phyloP scores from a whole-genome alignment of 2,329 filamentous ascomycete species.

The Myriosclerotinia scirpicola region DNA sequence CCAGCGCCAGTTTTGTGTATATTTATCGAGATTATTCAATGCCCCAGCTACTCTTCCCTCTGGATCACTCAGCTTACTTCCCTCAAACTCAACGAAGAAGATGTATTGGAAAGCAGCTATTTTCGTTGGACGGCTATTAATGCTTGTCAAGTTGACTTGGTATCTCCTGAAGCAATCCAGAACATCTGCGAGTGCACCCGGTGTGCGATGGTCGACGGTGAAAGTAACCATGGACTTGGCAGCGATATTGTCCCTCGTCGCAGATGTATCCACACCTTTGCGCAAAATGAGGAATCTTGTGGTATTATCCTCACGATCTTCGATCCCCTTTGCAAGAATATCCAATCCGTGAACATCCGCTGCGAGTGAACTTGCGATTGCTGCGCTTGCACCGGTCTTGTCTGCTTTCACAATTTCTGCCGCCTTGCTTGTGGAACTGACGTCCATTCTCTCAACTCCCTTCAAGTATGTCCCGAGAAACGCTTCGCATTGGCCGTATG shows the following conservation, averaged over 20 bases:
- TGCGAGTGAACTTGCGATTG: slow-evolving; percentile 75
- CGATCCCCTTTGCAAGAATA: slow-evolving; percentile 67
- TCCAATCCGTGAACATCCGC: slow-evolving; percentile 66
- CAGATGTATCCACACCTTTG: slow-evolving; percentile 34
- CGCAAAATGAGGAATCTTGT: slow-evolving; percentile 73
- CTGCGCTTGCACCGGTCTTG: slow-evolving; percentile 62
- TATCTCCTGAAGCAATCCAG: slow-evolving; percentile 74
- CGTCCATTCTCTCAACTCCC: slow-evolving; percentile 76
- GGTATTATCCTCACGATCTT: slow-evolving; percentile 74
- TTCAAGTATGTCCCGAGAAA: slow-evolving; percentile 73
- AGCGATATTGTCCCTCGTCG: slow-evolving; percentile 22
- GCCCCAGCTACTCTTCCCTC: slow-evolving; percentile 60
- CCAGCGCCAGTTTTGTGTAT: slow-evolving; percentile 66
- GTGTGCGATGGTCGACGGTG: slow-evolving; percentile 71
- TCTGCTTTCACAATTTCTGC: slow-evolving; percentile 72
- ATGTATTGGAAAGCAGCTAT: slow-evolving; percentile 82
- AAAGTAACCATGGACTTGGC: slow-evolving; percentile 80
- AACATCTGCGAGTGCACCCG: slow-evolving; percentile 80
- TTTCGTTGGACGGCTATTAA: slow-evolving; percentile 81
- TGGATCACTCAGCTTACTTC: slow-evolving; percentile 54
- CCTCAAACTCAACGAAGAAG: slow-evolving; percentile 89
- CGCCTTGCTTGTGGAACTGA: slow-evolving; percentile 80
- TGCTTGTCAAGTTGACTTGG: slow-evolving; percentile 81
- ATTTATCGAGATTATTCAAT: slow-evolving; percentile 56
- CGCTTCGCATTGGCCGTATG: slow-evolving; percentile 82